Percentiles rank a stretch among this genome's conserved stretches.
Conservation (phyloP, 1,284 basidiomycete genomes). For the Pisolithus thermaeus region DNA sequence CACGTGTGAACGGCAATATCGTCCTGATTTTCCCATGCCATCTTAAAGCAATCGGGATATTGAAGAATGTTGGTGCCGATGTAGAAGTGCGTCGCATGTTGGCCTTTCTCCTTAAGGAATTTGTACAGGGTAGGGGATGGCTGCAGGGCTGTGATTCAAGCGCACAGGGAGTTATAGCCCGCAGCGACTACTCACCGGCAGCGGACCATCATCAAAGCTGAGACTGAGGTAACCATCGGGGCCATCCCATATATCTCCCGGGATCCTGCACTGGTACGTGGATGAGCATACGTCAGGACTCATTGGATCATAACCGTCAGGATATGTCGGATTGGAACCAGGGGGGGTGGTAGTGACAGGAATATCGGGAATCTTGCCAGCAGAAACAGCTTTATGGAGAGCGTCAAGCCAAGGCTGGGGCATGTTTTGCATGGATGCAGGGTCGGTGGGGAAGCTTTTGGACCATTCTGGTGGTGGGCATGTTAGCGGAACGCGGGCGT, state of each 20-base stretch:
- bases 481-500: constrained; percentile 1
- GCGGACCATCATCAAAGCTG: constrained; percentile 80
- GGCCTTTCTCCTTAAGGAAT: constrained; percentile 57
- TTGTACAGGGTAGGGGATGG: constrained; percentile 35
- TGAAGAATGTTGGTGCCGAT: constrained; percentile 70
- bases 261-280: constrained; percentile 55
- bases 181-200: constrained; percentile 35
- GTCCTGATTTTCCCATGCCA: constrained; percentile 45
- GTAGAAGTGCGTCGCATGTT: constrained; percentile 74
- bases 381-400: constrained; percentile 54
- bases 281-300: constrained; percentile 57
- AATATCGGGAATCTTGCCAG: constrained; percentile 69
- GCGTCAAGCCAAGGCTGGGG: constrained; percentile 66
- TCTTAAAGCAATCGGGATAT: constrained; percentile 49
- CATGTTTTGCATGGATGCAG: constrained; percentile 41
- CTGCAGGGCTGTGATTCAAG: constrained; percentile 20
- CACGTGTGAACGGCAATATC: constrained; percentile 80
- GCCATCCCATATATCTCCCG: constrained; percentile 66
- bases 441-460: constrained; percentile 41
- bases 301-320: constrained; percentile 46
- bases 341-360: constrained; percentile 38
- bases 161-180: constrained; percentile 26
- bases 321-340: constrained; percentile 50
- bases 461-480: constrained; percentile 46
- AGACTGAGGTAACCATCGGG: constrained; percentile 54